Evolutionary conservation across 495 filamentous ascomycete genomes (phyloP).

Genomic region (Margaritispora aquatica): DNA sequence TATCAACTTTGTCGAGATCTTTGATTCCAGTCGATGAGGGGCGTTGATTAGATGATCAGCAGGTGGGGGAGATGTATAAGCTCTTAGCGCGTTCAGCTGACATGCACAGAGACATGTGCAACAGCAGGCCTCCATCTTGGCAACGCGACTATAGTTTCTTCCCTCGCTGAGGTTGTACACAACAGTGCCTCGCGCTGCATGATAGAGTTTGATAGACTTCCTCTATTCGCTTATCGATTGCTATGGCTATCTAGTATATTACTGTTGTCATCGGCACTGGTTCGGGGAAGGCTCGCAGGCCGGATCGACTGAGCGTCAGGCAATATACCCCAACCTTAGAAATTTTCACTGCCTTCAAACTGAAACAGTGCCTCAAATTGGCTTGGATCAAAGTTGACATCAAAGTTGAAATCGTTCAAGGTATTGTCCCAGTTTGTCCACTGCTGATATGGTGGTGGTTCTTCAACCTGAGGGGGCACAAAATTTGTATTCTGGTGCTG

Average conservation of each 20-base stretch:
- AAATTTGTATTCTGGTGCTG: neutral
- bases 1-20: too few species aligned
- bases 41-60: neutral
- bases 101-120: neutral
- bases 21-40: neutral
- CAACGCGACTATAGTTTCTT: neutral
- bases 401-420: constrained; percentile 7
- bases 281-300: neutral
- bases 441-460: neutral
- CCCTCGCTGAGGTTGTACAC: neutral
- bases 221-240: too few species aligned
- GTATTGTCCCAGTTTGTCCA: neutral
- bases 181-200: neutral
- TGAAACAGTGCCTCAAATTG: constrained; percentile 10
- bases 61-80: too few species aligned
- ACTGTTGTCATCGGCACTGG: too few species aligned
- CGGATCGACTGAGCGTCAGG: neutral
- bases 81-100: neutral
- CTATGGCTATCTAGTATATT: too few species aligned
- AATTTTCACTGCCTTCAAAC: neutral
- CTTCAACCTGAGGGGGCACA: neutral
- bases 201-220: too few species aligned
- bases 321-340: neutral
- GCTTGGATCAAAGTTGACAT: constrained; percentile 1
- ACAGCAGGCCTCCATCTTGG: neutral